Evolutionary conservation across 768 basidiomycete species (phyloP), one percentile per base, ranked within the genome.

Genomic region (Hydnum rufescens): DNA sequence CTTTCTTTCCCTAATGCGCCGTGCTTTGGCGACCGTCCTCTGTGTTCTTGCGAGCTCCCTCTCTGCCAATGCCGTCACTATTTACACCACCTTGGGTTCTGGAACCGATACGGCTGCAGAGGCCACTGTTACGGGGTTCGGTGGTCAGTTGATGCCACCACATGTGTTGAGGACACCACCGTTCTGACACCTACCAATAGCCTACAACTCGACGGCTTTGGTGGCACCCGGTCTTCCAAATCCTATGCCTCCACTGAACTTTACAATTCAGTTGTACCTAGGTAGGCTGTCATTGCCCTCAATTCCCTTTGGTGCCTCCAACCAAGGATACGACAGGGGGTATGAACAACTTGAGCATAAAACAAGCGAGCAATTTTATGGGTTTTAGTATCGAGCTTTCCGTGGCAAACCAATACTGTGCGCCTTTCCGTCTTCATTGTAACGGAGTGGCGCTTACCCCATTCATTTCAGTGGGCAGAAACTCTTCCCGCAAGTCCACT

Each of bases 371-470:
- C 22, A 70, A 74, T 16, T 72, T 72, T 31, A 62, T 76, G 51
- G 78, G 78, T 0, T 80, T 79, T 57, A 73, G 71, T 1, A 67
- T 81, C 30, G 79, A 81, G 62, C 69, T 79, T 66, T 76, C 75
- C 23, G 74, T 80, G 5, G 70, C 71, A 2, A 72, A 73, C 54
- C 72, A 74, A 60, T 64, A 72, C 47, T 56, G 63, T 67, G 25
- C 26, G 13, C 16, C 26, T 26, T 49, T 42, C n/a, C n/a, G 28
- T 22, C 22, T 29, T 56, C 23, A 29, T 29, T 47, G 13, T 3
- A 8, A 4, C 32, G 13, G 26, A 8, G 13, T 25, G 8, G 8
- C 13, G 8, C 26, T 13, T 8, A 47, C 42, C 34, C 25, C 16
- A 8, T 55, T 6, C 18, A 36, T 39, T 28, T n/a, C 52, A 58